phyloP scores from a whole-genome alignment of 2,329 filamentous ascomycete genomes.

The Pyricularia sp. region DNA sequence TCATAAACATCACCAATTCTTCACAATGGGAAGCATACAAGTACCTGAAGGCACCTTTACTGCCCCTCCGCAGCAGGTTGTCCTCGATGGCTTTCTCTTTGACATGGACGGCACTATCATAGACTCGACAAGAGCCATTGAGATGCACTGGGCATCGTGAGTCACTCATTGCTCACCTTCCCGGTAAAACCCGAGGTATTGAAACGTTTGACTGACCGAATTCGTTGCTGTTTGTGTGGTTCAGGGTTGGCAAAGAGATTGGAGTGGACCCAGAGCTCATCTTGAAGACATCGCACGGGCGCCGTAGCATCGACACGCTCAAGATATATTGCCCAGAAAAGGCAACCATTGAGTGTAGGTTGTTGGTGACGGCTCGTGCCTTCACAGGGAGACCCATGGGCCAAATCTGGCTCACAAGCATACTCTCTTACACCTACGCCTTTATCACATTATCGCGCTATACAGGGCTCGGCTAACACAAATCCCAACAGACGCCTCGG shows the following conservation, averaged over 20 bases:
- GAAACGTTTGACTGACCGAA: slow-evolving; percentile 7
- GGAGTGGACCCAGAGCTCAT: slow-evolving; percentile 79
- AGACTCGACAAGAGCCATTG: slow-evolving; percentile 67
- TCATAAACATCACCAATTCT: neutral
- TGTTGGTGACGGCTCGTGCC: neutral
- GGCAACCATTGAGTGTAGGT: slow-evolving; percentile 88
- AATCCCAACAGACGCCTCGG: slow-evolving; percentile 55
- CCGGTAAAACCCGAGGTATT: neutral
- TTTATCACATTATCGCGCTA: slow-evolving; percentile 22
- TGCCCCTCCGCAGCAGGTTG: slow-evolving; percentile 32
- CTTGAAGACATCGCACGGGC: slow-evolving; percentile 82
- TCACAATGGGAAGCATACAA: neutral
- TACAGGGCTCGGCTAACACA: slow-evolving; percentile 77
- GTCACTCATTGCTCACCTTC: slow-evolving; percentile 19
- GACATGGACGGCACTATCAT: slow-evolving; percentile 82
- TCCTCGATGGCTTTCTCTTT: slow-evolving; percentile 52
- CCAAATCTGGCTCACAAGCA: too few relatives aligned
- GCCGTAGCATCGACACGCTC: slow-evolving; percentile 80
- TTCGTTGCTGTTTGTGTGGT: neutral
- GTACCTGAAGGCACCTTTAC: slow-evolving; percentile 19
- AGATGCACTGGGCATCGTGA: slow-evolving; percentile 68
- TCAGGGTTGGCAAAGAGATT: slow-evolving; percentile 70
- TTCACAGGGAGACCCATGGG: neutral
- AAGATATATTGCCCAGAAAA: slow-evolving; percentile 70
- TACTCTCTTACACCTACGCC: neutral